Evolutionary conservation across 148 eudicot species (phyloP).

Genomic region (Rhododendron williamsianum): DNA sequence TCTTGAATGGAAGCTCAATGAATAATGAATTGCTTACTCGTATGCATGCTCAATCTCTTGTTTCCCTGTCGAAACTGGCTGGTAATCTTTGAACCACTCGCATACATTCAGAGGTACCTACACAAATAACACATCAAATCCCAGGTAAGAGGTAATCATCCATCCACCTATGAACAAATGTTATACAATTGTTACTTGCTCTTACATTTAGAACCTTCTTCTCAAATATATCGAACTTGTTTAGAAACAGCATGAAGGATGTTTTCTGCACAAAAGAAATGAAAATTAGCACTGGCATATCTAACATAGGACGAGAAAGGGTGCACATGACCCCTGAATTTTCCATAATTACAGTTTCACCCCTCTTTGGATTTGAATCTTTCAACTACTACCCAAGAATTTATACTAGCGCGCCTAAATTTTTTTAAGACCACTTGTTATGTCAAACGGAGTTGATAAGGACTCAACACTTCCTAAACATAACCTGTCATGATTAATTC

Average conservation of each 20-base stretch:
- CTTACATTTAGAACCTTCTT: slow-evolving; percentile 87
- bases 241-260: slow-evolving; percentile 91
- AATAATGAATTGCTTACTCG: slow-evolving; percentile 55
- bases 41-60: slow-evolving; percentile 96
- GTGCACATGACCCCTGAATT: background rate
- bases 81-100: slow-evolving; percentile 96
- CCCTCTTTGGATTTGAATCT: background rate
- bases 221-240: slow-evolving; percentile 95
- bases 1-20: background rate
- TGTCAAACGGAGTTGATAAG: background rate
- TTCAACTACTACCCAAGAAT: background rate
- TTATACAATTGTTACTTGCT: background rate
- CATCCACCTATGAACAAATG: background rate
- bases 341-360: background rate
- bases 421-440: background rate
- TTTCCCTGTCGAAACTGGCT: slow-evolving; percentile 75
- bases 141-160: background rate
- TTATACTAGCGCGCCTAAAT: background rate
- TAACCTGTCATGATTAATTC: background rate
- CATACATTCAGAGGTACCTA: slow-evolving; percentile 83
- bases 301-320: background rate
- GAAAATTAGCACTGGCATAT: background rate
- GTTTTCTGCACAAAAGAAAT: slow-evolving; percentile 68
- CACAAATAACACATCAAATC: slow-evolving; percentile 11
- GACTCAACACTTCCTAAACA: background rate